Conservation (phyloP, 768 basidiomycete species). For the Suillus plorans region DNA sequence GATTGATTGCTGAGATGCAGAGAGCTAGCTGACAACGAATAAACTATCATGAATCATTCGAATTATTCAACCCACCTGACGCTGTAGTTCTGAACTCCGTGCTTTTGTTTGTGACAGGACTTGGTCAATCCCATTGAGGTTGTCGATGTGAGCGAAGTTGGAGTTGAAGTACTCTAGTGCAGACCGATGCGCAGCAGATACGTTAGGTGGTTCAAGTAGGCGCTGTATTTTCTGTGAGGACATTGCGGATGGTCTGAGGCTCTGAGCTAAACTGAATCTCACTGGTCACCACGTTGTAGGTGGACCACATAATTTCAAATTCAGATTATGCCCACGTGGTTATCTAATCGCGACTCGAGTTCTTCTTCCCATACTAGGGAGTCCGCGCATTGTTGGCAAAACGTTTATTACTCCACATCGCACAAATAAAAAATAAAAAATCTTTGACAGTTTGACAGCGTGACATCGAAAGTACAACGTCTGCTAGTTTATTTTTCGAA, state of each 20-base stretch:
- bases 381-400: too few species aligned
- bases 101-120: conserved; percentile 43
- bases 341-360: conserved; percentile 20
- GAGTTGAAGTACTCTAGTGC: conserved; percentile 42
- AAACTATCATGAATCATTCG: neutral
- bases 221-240: conserved; percentile 45
- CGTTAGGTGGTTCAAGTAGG: conserved; percentile 51
- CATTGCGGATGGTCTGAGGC: conserved; percentile 25
- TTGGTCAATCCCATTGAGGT: conserved; percentile 33
- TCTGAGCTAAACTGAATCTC: neutral
- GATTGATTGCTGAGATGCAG: conserved; percentile 48
- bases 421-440: too few species aligned
- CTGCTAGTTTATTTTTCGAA: too few species aligned
- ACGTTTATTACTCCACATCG: too few species aligned
- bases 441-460: too few species aligned
- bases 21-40: conserved; percentile 51
- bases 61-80: conserved; percentile 2
- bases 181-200: conserved; percentile 35
- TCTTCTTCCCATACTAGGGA: neutral
- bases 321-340: conserved; percentile 18
- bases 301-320: neutral
- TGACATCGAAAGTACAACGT: too few species aligned
- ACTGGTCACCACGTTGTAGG: conserved; percentile 3
- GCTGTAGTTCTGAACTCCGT: conserved; percentile 17
- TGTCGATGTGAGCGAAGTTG: conserved; percentile 52